These are phyloP conservation scores for Phytophthora niederhauseri DNA, from an alignment of 352 stramenopile species.

Conservation along the genomic window DNA sequence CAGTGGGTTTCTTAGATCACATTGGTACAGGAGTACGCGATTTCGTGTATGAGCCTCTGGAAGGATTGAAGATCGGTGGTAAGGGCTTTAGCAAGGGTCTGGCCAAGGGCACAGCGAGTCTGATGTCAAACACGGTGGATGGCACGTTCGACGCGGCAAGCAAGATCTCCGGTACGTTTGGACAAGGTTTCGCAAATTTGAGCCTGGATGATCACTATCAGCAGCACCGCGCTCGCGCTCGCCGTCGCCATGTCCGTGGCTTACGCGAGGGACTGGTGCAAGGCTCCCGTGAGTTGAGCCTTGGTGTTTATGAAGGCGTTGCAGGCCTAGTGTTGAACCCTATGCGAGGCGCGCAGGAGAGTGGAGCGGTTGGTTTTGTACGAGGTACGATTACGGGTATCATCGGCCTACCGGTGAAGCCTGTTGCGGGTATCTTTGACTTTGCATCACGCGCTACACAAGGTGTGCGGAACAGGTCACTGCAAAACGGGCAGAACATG, in stretches of 20 bases:
- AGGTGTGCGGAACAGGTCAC: constrained; percentile 82
- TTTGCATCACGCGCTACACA: constrained; percentile 90
- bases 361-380: constrained; percentile 84
- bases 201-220: constrained; percentile 91
- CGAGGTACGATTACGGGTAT: constrained; percentile 88
- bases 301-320: constrained; percentile 87
- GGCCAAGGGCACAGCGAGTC: constrained; percentile 86
- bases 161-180: constrained; percentile 90
- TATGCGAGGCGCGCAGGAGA: constrained; percentile 81
- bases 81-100: constrained; percentile 89
- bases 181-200: constrained; percentile 84
- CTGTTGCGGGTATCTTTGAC: constrained; percentile 89
- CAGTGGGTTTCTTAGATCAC: constrained; percentile 92
- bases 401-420: constrained; percentile 87
- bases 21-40: constrained; percentile 95
- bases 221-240: constrained; percentile 78
- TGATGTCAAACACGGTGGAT: constrained; percentile 88
- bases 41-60: constrained; percentile 97
- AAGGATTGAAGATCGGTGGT: constrained; percentile 90
- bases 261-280: constrained; percentile 84
- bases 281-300: constrained; percentile 83
- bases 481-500: constrained; percentile 83
- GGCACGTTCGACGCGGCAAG: constrained; percentile 88
- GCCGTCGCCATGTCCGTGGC: constrained; percentile 78
- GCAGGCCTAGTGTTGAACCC: constrained; percentile 80